These are phyloP conservation scores for Botrytis cinerea DNA, from an alignment of 2,329 filamentous ascomycete species.

Conservation along the genomic window DNA sequence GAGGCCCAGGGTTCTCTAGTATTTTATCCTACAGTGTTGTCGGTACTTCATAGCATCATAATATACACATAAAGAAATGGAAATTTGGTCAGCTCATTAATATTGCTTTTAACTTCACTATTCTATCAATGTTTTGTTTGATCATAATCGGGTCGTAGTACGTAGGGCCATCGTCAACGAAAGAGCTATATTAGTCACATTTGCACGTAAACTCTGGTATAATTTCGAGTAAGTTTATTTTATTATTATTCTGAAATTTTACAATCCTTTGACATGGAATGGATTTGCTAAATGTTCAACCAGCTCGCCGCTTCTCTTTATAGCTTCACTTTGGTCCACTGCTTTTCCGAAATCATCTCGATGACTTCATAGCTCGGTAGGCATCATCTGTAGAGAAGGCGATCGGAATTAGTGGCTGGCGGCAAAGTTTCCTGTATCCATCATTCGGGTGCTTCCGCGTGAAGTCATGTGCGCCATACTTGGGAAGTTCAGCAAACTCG, in stretches of 20 bases:
- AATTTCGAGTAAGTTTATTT: background rate
- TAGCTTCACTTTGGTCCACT: background rate
- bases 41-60: background rate
- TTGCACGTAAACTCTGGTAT: background rate
- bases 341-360: background rate
- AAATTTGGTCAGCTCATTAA: fast-evolving
- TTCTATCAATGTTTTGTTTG: fast-evolving
- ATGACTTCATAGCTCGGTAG: background rate
- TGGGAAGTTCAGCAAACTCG: background rate
- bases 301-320: background rate
- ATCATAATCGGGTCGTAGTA: background rate
- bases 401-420: background rate
- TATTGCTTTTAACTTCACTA: background rate
- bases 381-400: background rate
- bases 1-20: fast-evolving
- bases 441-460: background rate
- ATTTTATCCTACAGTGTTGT: background rate
- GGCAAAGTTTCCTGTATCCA: no score
- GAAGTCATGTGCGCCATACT: constrained; percentile 1
- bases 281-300: background rate
- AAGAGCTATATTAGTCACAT: background rate
- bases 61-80: background rate
- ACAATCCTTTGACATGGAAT: background rate
- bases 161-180: background rate
- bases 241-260: background rate